Evolutionary conservation across 306 rosid genomes (phyloP).

Genomic region (Mucuna pruriens): DNA sequence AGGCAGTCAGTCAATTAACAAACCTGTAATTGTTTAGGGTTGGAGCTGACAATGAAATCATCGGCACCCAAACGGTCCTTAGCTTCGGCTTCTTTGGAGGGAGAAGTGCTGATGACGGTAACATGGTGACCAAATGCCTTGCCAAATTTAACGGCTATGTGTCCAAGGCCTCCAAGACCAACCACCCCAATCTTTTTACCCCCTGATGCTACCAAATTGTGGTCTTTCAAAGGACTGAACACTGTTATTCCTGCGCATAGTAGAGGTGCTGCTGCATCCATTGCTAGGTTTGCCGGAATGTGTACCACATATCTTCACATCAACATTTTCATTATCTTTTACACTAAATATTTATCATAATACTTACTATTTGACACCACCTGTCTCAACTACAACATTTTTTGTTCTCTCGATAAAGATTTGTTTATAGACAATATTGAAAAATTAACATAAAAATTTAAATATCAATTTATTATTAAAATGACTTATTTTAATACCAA

Average conservation of each 20-base stretch:
- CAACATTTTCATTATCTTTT: not conserved
- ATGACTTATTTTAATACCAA: too few relatives aligned
- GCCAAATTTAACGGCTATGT: conserved; percentile 73
- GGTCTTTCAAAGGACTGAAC: conserved; percentile 67
- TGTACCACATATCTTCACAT: conserved; percentile 70
- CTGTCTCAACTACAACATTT: too few relatives aligned
- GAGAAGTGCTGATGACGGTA: conserved; percentile 77
- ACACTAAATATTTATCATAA: not conserved
- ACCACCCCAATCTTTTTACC: conserved; percentile 68
- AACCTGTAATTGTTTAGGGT: conserved; percentile 61
- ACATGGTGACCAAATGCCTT: conserved; percentile 84
- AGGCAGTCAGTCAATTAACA: not conserved
- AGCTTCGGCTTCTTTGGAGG: conserved; percentile 69
- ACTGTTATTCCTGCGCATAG: conserved; percentile 81
- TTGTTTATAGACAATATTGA: too few relatives aligned
- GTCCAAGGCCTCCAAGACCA: conserved; percentile 83
- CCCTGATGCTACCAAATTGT: conserved; percentile 40
- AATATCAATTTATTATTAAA: too few relatives aligned
- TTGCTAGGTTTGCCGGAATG: conserved; percentile 56
- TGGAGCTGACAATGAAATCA: conserved; percentile 64
- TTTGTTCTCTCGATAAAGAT: too few relatives aligned
- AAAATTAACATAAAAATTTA: too few relatives aligned
- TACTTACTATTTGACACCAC: too few relatives aligned
- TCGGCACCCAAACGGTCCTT: conserved; percentile 66
- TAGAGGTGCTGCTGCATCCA: conserved; percentile 81